phyloP scores from a whole-genome alignment of 257 asterid genomes.

The Solanum clarkiae region DNA sequence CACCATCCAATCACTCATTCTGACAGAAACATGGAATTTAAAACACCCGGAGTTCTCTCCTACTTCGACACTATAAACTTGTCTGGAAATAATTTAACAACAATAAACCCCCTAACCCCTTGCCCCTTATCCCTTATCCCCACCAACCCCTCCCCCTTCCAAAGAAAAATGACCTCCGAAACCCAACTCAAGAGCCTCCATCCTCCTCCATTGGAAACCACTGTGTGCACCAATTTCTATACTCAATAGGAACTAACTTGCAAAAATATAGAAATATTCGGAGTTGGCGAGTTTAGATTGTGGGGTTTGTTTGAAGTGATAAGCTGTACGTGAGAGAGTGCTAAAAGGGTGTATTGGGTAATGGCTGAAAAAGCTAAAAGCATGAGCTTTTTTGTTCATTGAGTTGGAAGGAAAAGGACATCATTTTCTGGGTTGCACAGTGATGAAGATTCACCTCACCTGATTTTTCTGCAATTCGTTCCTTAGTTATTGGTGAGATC shows the following conservation, averaged over 20 bases:
- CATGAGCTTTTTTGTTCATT: not conserved
- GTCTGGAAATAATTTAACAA: not conserved
- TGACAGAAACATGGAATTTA: not conserved
- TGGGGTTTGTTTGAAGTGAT: not conserved
- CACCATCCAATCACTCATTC: not conserved
- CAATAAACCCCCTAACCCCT: not conserved
- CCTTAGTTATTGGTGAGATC: not conserved
- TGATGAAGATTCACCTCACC: not conserved
- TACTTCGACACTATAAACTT: not conserved
- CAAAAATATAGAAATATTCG: not conserved
- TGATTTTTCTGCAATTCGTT: not conserved
- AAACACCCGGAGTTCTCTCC: not conserved
- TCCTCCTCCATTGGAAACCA: not conserved
- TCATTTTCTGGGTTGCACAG: not conserved
- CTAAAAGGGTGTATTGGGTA: not conserved
- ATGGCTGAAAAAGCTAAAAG: not conserved
- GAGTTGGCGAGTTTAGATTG: not conserved
- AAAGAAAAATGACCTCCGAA: not conserved
- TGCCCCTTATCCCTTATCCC: too few species aligned
- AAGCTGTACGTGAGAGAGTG: not conserved
- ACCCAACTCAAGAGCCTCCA: not conserved
- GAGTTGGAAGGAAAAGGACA: not conserved
- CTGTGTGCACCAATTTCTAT: not conserved
- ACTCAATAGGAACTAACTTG: not conserved
- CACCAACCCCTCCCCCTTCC: not conserved